A percentile compares a stretch with the other conserved stretches of the same genome.
phyloP scores from a whole-genome alignment of 805 yeast species.

The Wickerhamiella musiphila region DNA sequence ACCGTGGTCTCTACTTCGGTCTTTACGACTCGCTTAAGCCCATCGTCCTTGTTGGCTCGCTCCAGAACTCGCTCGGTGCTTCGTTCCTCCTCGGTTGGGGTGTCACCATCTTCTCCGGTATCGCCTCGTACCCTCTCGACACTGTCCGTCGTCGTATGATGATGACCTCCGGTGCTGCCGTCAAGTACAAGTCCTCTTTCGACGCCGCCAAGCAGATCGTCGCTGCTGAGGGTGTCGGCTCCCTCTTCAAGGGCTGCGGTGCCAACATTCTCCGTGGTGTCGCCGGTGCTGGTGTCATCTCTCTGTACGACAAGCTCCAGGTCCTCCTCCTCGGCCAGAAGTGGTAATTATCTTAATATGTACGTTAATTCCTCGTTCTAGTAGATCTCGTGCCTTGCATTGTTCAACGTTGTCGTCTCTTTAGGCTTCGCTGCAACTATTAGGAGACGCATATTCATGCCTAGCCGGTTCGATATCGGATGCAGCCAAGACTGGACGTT shows the following conservation, averaged over 20 bases:
- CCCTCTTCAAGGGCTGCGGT: conserved; percentile 95
- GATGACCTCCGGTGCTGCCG: conserved; percentile 96
- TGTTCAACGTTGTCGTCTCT: no score
- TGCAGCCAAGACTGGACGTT: no score
- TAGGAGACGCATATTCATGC: no score
- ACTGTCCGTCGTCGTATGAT: conserved; percentile 97
- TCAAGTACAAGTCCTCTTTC: conserved; percentile 79
- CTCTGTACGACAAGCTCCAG: conserved; percentile 90
- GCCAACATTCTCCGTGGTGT: conserved; percentile 98
- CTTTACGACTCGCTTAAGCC: conserved; percentile 88
- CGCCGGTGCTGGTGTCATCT: conserved; percentile 97
- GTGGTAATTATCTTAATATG: conserved; percentile 27
- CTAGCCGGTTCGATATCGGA: no score
- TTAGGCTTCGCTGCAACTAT: no score
- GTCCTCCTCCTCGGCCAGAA: conserved; percentile 82
- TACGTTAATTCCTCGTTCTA: no score
- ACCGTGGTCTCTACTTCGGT: conserved; percentile 98
- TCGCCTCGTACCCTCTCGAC: conserved; percentile 95
- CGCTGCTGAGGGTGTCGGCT: conserved; percentile 77
- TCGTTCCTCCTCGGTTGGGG: conserved; percentile 90
- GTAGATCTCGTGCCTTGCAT: no score
- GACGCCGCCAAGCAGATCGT: conserved; percentile 78
- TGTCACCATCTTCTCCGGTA: conserved; percentile 92
- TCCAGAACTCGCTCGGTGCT: conserved; percentile 80
- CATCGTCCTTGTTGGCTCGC: conserved; percentile 71